A percentile compares a stretch with the other conserved stretches of the same genome.
phyloP scores from a whole-genome alignment of 2,329 filamentous ascomycete species.

The Teratosphaeria viscida region DNA sequence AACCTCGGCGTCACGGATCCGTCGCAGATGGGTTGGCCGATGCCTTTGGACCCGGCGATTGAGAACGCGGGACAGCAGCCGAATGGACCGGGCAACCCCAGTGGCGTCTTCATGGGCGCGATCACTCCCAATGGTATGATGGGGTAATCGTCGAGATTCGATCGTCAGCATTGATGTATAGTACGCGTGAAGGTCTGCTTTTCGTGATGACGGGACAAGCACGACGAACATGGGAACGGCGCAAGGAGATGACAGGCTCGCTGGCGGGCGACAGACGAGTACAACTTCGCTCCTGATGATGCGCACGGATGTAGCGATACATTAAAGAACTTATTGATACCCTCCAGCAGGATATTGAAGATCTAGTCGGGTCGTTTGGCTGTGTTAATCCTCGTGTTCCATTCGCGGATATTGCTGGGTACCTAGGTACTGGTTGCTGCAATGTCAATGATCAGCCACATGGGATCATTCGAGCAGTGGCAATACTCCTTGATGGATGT shows the following conservation, averaged over 20 bases:
- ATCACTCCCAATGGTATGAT: conserved; percentile 1
- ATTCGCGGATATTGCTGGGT: too few species aligned
- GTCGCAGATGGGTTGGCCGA: conserved; percentile 33
- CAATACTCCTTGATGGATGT: too few species aligned
- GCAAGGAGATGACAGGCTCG: background rate
- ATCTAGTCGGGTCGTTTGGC: too few species aligned
- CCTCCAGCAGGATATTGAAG: too few species aligned
- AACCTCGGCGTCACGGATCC: conserved; percentile 23
- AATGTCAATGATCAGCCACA: too few species aligned
- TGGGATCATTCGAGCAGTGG: too few species aligned
- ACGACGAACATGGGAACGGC: background rate
- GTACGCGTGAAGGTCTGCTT: background rate
- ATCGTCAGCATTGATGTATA: background rate
- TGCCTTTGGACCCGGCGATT: conserved; percentile 23
- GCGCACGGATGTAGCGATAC: background rate
- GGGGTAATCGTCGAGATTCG: background rate
- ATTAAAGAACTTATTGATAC: background rate
- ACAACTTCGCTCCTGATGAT: background rate
- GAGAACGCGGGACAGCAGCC: background rate
- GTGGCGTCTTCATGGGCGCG: conserved; percentile 4
- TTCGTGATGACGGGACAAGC: background rate
- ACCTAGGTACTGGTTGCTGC: too few species aligned
- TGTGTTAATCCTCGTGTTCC: too few species aligned
- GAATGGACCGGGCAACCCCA: background rate
- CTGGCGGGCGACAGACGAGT: background rate